Percentiles rank a stretch among this genome's conserved stretches.
Conservation (phyloP, 2,329 filamentous ascomycete genomes). For the Fusarium drepaniforme region DNA sequence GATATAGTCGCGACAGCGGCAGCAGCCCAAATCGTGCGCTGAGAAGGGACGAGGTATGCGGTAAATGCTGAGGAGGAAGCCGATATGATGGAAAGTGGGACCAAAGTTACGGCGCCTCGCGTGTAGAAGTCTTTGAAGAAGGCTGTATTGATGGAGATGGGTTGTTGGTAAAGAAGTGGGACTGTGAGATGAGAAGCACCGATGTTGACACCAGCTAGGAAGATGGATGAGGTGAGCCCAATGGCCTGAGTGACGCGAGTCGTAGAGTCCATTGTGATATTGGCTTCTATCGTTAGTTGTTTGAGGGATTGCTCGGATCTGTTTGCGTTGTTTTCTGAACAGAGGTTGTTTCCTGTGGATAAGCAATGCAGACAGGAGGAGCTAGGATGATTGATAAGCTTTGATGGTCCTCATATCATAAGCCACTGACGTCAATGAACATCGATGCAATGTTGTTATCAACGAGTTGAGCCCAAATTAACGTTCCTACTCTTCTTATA, state of each 20-base stretch:
- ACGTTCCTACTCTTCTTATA: not conserved
- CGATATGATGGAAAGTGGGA: conserved; percentile 25
- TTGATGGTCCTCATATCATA: no score
- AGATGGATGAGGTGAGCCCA: conserved; percentile 29
- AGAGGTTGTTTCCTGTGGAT: not conserved
- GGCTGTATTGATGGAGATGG: conserved; percentile 24
- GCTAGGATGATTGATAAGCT: not conserved
- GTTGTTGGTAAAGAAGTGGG: conserved; percentile 29
- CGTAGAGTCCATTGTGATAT: conserved; percentile 21
- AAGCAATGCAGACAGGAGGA: not conserved
- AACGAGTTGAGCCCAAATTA: not conserved
- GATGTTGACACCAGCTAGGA: conserved; percentile 30
- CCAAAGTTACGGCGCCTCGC: conserved; percentile 20
- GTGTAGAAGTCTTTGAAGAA: conserved; percentile 38
- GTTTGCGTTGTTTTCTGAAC: not conserved
- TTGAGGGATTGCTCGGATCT: not conserved
- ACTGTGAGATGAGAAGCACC: conserved; percentile 34
- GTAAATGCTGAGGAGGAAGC: conserved; percentile 24
- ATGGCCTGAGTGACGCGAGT: conserved; percentile 17
- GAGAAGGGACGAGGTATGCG: conserved; percentile 31
- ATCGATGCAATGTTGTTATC: not conserved
- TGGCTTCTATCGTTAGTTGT: not conserved
- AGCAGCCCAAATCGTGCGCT: conserved; percentile 21
- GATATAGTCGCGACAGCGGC: conserved; percentile 23
- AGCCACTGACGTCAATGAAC: not conserved